Base-by-base conservation (phyloP, 1,284 basidiomycete species). In the Coniferiporia sulphurascens region DNA sequence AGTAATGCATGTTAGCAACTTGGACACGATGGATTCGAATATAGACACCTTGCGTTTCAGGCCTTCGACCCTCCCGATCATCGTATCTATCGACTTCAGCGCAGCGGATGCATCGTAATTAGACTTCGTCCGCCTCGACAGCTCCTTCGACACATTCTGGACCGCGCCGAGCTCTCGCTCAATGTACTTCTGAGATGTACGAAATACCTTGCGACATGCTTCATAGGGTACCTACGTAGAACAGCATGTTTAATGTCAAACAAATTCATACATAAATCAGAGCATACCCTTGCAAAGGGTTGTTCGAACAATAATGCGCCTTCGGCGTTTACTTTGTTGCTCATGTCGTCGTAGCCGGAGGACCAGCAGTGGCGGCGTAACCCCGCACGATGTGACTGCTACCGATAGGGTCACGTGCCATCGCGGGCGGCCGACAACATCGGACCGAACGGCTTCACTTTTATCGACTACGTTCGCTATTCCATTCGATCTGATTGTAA, bases 231-330 rank as follows among this genome's bases (percentile, higher is more conserved):
- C 88, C 91, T 93, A 45, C 12, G 52, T 41, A 55, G 62, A 51
- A 59, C 36, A 51, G 58, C 36, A 60, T 55, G 41, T 61, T 57
- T 55, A 19, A 21, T 56, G 61, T 65, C 62, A 63, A 27, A 65
- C 13, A 64, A 15, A 38, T 59, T 48, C 48, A 45, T 19, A 12
- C 49, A 53, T 59, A 50, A 51, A 60, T 56, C 38, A 21, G 62
- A 35, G 71, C 81, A 66, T 65, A 91, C 89, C 65, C 85, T 78
- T n/a, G 83, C 83, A 68, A 94, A 91, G 0, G 92, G 91, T 67
- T 94, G 90, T 71, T 95, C 93, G 62, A 95, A 89, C 55, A 95
- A 80, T 65, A 95, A 76, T n/a, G 89, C 78, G 1, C 90, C 91
- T 55, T 94, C 92, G 5, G 80, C 66, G 65, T 87, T 89, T 52